Evolutionary conservation across 2,329 filamentous ascomycete genomes (phyloP).

Genomic region (Aschersonia sp.): DNA sequence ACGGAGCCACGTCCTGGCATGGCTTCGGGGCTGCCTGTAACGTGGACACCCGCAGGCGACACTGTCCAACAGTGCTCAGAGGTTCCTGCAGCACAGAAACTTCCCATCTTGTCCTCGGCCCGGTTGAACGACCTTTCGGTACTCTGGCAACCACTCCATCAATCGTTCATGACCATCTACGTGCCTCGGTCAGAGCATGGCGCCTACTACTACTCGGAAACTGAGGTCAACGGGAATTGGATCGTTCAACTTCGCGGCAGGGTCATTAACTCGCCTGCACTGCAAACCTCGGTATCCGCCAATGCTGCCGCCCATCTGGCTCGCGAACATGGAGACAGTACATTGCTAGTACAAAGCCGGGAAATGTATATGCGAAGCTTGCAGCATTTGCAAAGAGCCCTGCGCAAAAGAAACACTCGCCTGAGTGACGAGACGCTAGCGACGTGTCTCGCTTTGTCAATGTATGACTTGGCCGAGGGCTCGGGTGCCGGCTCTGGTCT

Average conservation of each 20-base stretch:
- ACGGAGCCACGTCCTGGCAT: neutral
- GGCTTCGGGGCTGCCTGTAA: neutral
- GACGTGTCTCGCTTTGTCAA: constrained; percentile 3
- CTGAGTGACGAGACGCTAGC: constrained; percentile 4
- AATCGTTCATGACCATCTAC: constrained; percentile 3
- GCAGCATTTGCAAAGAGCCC: constrained; percentile 1
- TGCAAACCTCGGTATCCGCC: constrained; percentile 3
- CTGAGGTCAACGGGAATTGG: constrained; percentile 4
- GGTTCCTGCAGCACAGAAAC: neutral
- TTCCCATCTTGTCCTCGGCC: neutral
- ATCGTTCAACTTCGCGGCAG: constrained; percentile 1
- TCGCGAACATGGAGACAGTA: constrained; percentile 1
- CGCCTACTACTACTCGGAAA: neutral
- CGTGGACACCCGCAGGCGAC: neutral
- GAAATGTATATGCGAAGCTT: constrained; percentile 3
- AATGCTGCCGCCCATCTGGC: constrained; percentile 3
- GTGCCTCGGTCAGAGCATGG: neutral
- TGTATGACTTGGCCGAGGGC: constrained; percentile 4
- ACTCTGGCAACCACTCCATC: constrained; percentile 4
- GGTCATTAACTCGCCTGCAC: constrained; percentile 1
- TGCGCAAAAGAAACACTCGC: neutral
- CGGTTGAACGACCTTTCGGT: constrained; percentile 2
- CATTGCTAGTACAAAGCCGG: constrained; percentile 1
- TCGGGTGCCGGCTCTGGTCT: neutral
- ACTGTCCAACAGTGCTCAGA: neutral